A percentile compares a stretch with the other conserved stretches of the same genome.
phyloP scores from a whole-genome alignment of 495 filamentous ascomycete species.

The Trichocladium antarcticum region DNA sequence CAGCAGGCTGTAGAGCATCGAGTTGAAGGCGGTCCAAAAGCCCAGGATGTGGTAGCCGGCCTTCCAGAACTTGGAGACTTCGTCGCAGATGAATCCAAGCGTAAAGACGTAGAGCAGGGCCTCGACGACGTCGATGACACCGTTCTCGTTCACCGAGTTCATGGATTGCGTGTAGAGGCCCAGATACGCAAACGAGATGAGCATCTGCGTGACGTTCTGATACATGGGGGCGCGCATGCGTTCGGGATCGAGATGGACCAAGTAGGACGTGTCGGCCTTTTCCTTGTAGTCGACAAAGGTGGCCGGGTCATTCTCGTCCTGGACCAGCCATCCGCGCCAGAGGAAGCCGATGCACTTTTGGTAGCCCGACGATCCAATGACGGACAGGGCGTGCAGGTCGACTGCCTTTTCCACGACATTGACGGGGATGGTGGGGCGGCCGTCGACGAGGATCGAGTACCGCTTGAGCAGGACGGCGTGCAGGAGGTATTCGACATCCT shows the following conservation, averaged over 20 bases:
- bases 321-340: slow-evolving; percentile 93
- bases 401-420: slow-evolving; percentile 89
- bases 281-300: slow-evolving; percentile 75
- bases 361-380: slow-evolving; percentile 88
- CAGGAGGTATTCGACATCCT: slow-evolving; percentile 63
- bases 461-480: slow-evolving; percentile 79
- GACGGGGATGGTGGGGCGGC: slow-evolving; percentile 55
- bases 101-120: slow-evolving; percentile 82
- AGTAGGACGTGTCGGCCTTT: slow-evolving; percentile 61
- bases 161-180: slow-evolving; percentile 80
- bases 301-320: slow-evolving; percentile 78
- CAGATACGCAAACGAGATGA: slow-evolving; percentile 71
- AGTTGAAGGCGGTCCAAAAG: slow-evolving; percentile 95
- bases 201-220: slow-evolving; percentile 79
- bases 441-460: slow-evolving; percentile 68
- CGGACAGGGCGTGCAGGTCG: slow-evolving; percentile 75
- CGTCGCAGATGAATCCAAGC: slow-evolving; percentile 83
- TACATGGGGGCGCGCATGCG: slow-evolving; percentile 86
- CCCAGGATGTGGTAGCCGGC: slow-evolving; percentile 76
- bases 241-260: slow-evolving; percentile 79
- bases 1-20: slow-evolving; percentile 65
- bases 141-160: slow-evolving; percentile 67
- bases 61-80: slow-evolving; percentile 80
- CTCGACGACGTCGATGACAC: slow-evolving; percentile 80
- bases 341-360: slow-evolving; percentile 85